Evolutionary conservation across 1,139 yeast genomes (phyloP), one percentile per base, ranked within the genome.

Genomic region (Nakaseomyces bracarensis): DNA sequence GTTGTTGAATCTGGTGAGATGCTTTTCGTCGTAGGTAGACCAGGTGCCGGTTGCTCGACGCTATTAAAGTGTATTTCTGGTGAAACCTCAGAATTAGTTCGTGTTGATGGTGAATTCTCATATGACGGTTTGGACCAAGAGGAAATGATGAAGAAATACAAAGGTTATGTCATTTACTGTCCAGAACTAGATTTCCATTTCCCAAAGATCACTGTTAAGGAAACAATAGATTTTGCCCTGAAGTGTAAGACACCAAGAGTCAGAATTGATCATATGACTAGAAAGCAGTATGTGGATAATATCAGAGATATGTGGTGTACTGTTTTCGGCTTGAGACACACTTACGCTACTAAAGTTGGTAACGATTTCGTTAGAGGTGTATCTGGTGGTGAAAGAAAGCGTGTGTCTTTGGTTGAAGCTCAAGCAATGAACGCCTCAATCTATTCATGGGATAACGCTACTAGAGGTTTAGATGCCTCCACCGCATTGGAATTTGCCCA

Each of bases 401-500:
- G 82, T 60, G 81, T 76, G 19, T 74, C 80, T 2, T 68, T 76
- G 48, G 80, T 77, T 22, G 84, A 78, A 61, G 81, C 81, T 6
- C 64, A 75, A 52, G 76, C 79, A 15, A 70, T 75, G 59, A 65
- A 74, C 41, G 81, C 77, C 18, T 66, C 75, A 14, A 63, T 79
- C 38, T 77, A 77, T 53, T 74, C 80, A 57, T 80, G 83, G 82
- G 87, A 79, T 66, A 79, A 79, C 54, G 79, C 85, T n/a, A 79
- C 86, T n/a, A 70, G 85, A 63, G 86, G 86, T 57, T 68, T 79
- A 47, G 86, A 79, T 65, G 79, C 86, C 18, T 76, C 84, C 7
- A 79, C 86, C 16, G 86, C 86, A 20, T 68, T 79, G 51, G 85
- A 79, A 54, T 79, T 72, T 55, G 69, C 75, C 16, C 74, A 71